These are phyloP conservation scores for Lentinula novae-zelandiae DNA, from an alignment of 1,284 basidiomycete genomes.

Conservation along the genomic window DNA sequence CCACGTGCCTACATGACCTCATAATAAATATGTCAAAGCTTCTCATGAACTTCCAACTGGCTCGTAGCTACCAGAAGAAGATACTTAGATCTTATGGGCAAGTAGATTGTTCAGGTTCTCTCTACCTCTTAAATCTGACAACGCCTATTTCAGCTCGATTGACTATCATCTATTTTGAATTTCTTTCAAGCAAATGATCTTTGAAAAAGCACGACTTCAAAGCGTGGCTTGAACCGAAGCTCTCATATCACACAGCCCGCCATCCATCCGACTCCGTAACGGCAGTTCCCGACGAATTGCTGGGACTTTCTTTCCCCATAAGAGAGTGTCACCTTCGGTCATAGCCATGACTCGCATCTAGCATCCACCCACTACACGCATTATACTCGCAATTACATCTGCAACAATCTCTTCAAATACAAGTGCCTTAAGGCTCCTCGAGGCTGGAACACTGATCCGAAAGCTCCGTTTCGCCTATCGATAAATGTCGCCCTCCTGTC, in stretches of 20 bases:
- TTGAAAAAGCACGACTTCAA: background rate
- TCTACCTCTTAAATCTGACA: no score
- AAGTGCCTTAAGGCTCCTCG: background rate
- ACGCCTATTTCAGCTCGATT: no score
- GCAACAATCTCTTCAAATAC: background rate
- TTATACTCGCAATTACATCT: background rate
- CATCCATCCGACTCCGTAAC: background rate
- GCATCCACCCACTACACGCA: background rate
- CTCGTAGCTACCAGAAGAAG: no score
- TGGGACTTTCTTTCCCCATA: background rate
- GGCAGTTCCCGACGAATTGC: background rate
- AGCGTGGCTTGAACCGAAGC: background rate
- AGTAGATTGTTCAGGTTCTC: no score
- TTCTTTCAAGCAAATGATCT: no score
- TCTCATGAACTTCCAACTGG: no score
- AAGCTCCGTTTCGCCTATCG: background rate
- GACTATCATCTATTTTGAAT: no score
- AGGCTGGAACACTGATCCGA: background rate
- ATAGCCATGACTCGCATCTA: background rate
- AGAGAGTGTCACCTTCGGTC: background rate
- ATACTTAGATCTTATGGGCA: no score
- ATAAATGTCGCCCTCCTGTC: background rate
- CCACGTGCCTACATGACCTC: no score
- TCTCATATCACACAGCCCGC: background rate
- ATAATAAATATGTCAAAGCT: no score